phyloP scores from a whole-genome alignment of 148 eudicot genomes.

The Vaccinium myrtillus region DNA sequence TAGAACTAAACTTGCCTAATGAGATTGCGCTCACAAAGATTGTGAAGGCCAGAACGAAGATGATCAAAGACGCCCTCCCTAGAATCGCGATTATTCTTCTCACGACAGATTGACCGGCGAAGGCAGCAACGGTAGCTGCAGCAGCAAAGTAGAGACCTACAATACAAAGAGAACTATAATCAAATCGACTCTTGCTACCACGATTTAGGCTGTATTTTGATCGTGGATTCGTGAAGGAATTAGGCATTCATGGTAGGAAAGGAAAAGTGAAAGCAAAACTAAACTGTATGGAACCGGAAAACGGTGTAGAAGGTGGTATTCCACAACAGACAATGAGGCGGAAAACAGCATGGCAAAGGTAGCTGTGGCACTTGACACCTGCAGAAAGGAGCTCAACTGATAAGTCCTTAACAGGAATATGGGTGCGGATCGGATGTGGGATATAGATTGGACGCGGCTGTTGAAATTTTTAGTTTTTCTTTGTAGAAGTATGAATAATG shows the following conservation, averaged over 20 bases:
- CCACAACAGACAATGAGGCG: conserved; percentile 90
- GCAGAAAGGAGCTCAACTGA: conserved; percentile 12
- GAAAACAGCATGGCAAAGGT: conserved; percentile 96
- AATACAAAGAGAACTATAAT: background rate
- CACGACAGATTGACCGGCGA: conserved; percentile 78
- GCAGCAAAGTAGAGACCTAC: conserved; percentile 61
- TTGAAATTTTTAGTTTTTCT: background rate
- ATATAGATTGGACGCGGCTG: background rate
- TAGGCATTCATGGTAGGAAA: background rate
- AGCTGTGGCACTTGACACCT: conserved; percentile 98
- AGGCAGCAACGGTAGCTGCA: conserved; percentile 78
- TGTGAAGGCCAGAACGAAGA: conserved; percentile 75
- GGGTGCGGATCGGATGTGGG: background rate
- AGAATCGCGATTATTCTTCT: conserved; percentile 52
- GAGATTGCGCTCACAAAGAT: conserved; percentile 79
- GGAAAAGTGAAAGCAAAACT: background rate
- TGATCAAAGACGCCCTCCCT: conserved; percentile 83
- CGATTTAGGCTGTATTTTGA: background rate
- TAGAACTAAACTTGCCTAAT: conserved; percentile 45
- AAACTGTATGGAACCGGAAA: conserved; percentile 71
- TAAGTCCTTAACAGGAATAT: background rate
- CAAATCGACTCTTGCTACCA: background rate
- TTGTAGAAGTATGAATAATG: background rate
- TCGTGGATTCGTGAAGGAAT: background rate
- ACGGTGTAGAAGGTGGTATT: conserved; percentile 89